Evolutionary conservation across 2,329 filamentous ascomycete species (phyloP).

Genomic region (Daldinia sp.): DNA sequence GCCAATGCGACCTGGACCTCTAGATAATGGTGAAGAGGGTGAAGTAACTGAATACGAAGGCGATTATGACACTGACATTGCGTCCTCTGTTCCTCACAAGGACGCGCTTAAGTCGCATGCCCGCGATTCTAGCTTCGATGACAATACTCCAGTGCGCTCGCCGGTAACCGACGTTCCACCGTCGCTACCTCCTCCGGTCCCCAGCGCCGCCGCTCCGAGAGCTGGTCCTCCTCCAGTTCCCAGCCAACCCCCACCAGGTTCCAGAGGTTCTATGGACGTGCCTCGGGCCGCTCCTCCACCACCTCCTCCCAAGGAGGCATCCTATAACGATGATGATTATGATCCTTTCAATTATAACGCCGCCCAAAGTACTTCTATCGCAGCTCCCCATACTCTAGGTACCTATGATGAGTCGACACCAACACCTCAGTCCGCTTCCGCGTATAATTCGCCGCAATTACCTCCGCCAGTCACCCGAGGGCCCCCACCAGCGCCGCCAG

Average conservation of each 20-base stretch:
- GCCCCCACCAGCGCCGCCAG: constrained; percentile 56
- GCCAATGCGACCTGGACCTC: constrained; percentile 56
- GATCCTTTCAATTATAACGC: constrained; percentile 72
- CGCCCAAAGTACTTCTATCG: constrained; percentile 43
- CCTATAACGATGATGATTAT: constrained; percentile 72
- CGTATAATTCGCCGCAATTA: constrained; percentile 57
- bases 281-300: constrained; percentile 78
- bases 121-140: constrained; percentile 81
- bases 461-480: constrained; percentile 62
- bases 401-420: constrained; percentile 62
- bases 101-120: constrained; percentile 88
- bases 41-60: constrained; percentile 96
- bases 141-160: constrained; percentile 71
- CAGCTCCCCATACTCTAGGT: constrained; percentile 53
- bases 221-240: constrained; percentile 75
- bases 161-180: constrained; percentile 61
- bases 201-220: constrained; percentile 66
- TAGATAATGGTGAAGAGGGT: constrained; percentile 73
- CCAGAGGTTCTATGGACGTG: constrained; percentile 75
- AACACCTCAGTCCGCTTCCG: constrained; percentile 62
- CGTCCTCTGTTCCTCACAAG: constrained; percentile 91
- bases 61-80: constrained; percentile 98
- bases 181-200: constrained; percentile 67
- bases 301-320: constrained; percentile 63
- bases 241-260: constrained; percentile 64